Conservation (phyloP, 345 rosid genomes). For the Arabidopsis thaliana region DNA sequence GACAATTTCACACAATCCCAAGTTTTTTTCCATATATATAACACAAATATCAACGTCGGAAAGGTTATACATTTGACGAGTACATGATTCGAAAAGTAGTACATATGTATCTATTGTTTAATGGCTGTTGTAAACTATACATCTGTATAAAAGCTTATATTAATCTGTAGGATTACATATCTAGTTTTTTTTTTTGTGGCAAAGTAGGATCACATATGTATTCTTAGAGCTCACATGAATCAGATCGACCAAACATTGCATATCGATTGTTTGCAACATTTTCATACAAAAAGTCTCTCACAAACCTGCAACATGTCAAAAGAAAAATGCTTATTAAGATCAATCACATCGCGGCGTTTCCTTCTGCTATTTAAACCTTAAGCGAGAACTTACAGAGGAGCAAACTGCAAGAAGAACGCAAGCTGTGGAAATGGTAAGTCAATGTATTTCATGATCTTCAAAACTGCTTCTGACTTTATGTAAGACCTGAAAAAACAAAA, state of each 20-base stretch:
- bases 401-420: conserved; percentile 66
- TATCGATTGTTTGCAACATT: conserved; percentile 83
- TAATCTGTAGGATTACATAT: conserved; percentile 35
- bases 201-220: conserved; percentile 34
- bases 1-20: conserved; percentile 22
- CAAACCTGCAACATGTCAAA: conserved; percentile 54
- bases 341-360: not conserved
- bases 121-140: conserved; percentile 42
- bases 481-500: conserved; percentile 62
- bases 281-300: conserved; percentile 73
- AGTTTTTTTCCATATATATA: conserved; percentile 14
- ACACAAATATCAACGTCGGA: conserved; percentile 31
- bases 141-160: conserved; percentile 38
- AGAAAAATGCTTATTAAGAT: conserved; percentile 1
- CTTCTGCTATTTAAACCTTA: not conserved
- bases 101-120: conserved; percentile 31
- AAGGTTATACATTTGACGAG: conserved; percentile 32
- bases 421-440: conserved; percentile 88
- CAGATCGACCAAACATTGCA: conserved; percentile 74
- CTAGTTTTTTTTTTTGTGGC: not conserved
- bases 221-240: conserved; percentile 73
- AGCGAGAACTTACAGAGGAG: conserved; percentile 66
- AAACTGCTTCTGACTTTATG: conserved; percentile 84
- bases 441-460: conserved; percentile 85
- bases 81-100: conserved; percentile 21